A percentile compares a stretch with the other conserved stretches of the same genome.
Conservation (phyloP, 2,329 filamentous ascomycete species). For the Aschersonia sp. region DNA sequence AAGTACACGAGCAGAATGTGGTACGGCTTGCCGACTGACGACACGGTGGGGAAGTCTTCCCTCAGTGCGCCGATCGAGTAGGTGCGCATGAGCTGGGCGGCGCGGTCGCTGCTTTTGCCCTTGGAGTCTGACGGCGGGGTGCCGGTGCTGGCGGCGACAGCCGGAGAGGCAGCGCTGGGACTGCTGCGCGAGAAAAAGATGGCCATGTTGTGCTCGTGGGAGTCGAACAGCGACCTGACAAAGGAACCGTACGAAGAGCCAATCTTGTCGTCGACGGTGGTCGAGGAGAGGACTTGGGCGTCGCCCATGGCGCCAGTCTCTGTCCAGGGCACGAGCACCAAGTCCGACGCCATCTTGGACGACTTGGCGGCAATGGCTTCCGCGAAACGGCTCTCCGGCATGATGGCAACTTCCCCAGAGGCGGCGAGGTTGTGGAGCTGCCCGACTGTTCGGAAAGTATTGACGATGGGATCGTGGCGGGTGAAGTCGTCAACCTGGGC, state of each 20-base stretch:
- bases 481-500: conserved; percentile 64
- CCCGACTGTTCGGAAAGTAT: conserved; percentile 80
- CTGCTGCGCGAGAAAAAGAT: conserved; percentile 59
- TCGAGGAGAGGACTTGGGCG: conserved; percentile 14
- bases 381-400: conserved; percentile 64
- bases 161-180: conserved; percentile 13
- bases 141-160: too few species aligned
- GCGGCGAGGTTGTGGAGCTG: conserved; percentile 72
- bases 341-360: conserved; percentile 53
- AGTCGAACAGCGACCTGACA: conserved; percentile 50
- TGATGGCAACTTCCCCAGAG: conserved; percentile 66
- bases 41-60: conserved; percentile 39
- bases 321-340: conserved; percentile 81
- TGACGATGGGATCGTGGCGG: conserved; percentile 69
- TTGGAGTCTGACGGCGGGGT: conserved; percentile 16
- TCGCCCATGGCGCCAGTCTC: conserved; percentile 66
- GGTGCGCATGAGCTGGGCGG: conserved; percentile 27
- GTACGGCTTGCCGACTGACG: conserved; percentile 54
- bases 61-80: conserved; percentile 43
- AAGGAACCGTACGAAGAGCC: conserved; percentile 52
- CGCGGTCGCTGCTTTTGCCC: conserved; percentile 13
- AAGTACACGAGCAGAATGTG: conserved; percentile 82
- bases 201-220: conserved; percentile 55
- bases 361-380: conserved; percentile 61
- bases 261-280: conserved; percentile 20